Evolutionary conservation across 176 grass and related monocot genomes (phyloP).

Genomic region (Tuctoria greenei): DNA sequence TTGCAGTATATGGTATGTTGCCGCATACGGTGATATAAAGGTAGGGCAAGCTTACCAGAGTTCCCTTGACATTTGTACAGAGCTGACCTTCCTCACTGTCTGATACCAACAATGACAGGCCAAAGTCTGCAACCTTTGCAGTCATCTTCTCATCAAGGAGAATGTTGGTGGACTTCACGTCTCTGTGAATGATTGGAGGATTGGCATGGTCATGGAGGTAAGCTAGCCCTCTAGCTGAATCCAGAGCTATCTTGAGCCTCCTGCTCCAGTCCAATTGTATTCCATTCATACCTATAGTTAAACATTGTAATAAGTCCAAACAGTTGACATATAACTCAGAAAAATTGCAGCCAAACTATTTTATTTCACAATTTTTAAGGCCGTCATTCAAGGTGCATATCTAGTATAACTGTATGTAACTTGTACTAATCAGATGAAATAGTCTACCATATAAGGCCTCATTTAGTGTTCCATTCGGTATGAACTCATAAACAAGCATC

Average conservation of each 20-base stretch:
- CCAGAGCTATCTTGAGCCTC: constrained; percentile 71
- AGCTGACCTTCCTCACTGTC: constrained; percentile 56
- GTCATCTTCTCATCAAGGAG: constrained; percentile 72
- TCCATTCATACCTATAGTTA: constrained; percentile 59
- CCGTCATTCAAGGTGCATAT: background rate
- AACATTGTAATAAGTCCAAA: constrained; percentile 7
- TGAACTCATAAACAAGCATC: constrained; percentile 86
- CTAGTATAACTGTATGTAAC: background rate
- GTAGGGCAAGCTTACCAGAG: constrained; percentile 56
- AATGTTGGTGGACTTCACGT: constrained; percentile 88
- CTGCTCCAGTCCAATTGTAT: constrained; percentile 73
- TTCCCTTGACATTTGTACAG: constrained; percentile 80
- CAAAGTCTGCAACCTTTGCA: constrained; percentile 88
- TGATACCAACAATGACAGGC: constrained; percentile 65
- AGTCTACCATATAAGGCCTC: constrained; percentile 67
- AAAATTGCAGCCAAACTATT: background rate
- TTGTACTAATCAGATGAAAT: constrained; percentile 5
- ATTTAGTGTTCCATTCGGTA: constrained; percentile 68
- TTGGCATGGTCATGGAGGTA: constrained; percentile 96
- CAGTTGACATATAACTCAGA: background rate
- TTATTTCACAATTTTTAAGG: background rate
- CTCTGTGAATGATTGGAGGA: constrained; percentile 93
- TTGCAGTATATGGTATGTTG: background rate
- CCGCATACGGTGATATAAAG: background rate
- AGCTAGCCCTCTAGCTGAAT: constrained; percentile 79